Evolutionary conservation across 306 rosid genomes (phyloP).

Genomic region (Astragalus glycyphyllos): DNA sequence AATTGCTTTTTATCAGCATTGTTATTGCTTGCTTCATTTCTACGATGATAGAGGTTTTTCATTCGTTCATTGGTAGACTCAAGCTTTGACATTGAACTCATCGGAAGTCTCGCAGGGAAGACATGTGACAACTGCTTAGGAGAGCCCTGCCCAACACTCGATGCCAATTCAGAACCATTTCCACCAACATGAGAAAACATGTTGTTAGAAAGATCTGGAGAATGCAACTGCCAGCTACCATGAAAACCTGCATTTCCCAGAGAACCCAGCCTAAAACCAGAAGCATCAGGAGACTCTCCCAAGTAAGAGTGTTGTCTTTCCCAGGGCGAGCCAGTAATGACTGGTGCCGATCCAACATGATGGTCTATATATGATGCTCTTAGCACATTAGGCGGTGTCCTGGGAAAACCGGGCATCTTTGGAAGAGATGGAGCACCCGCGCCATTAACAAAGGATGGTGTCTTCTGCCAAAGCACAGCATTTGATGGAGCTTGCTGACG

Average conservation of each 20-base stretch:
- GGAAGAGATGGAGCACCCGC: conserved; percentile 60
- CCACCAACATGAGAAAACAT: conserved; percentile 72
- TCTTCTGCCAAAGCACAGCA: conserved; percentile 65
- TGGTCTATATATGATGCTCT: conserved; percentile 61
- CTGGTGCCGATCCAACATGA: conserved; percentile 88
- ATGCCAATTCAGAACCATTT: conserved; percentile 59
- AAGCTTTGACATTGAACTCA: conserved; percentile 66
- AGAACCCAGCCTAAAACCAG: conserved; percentile 72
- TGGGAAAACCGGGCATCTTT: conserved; percentile 67
- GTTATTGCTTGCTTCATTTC: conserved; percentile 70
- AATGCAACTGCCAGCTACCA: conserved; percentile 70
- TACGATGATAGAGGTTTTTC: conserved; percentile 73
- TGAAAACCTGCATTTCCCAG: conserved; percentile 70
- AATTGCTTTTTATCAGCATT: conserved; percentile 73
- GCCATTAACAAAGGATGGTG: conserved; percentile 70
- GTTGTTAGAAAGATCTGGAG: conserved; percentile 57
- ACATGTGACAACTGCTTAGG: conserved; percentile 65
- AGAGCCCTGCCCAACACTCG: conserved; percentile 63
- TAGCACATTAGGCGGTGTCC: conserved; percentile 64
- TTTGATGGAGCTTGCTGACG: conserved; percentile 73
- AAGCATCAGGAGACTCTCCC: conserved; percentile 74
- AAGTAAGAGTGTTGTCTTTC: conserved; percentile 65
- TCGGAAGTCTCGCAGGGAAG: conserved; percentile 71
- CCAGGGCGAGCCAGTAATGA: conserved; percentile 77
- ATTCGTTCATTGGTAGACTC: conserved; percentile 74